phyloP scores from a whole-genome alignment of 2,329 filamentous ascomycete genomes.

The Ceratocystis albifundus region DNA sequence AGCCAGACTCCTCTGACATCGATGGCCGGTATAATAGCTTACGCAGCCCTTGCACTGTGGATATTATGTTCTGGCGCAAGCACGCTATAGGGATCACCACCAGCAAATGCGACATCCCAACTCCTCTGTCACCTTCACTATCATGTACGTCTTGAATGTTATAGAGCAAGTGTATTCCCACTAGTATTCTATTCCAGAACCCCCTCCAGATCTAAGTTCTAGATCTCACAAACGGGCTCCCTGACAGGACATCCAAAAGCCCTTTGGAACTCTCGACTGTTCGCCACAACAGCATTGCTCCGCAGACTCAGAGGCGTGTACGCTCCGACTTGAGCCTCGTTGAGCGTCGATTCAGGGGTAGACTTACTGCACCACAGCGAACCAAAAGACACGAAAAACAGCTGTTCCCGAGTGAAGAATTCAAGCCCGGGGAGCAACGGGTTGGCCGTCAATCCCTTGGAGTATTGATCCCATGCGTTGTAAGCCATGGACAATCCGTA shows the following conservation, averaged over 20 bases:
- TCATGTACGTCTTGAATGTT: too few relatives aligned
- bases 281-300: not conserved
- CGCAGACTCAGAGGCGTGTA: not conserved
- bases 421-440: slow-evolving; percentile 49
- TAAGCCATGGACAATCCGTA: slow-evolving; percentile 54
- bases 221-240: slow-evolving; percentile 14
- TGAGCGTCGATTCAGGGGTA: not conserved
- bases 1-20: too few relatives aligned
- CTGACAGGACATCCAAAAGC: not conserved
- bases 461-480: slow-evolving; percentile 51
- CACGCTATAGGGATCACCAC: too few relatives aligned
- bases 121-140: too few relatives aligned
- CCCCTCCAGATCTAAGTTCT: too few relatives aligned
- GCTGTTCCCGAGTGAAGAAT: slow-evolving; percentile 52
- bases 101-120: too few relatives aligned
- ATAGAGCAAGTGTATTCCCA: too few relatives aligned
- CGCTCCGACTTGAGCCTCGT: not conserved
- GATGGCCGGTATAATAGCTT: too few relatives aligned
- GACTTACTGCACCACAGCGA: slow-evolving; percentile 58
- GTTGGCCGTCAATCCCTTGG: slow-evolving; percentile 37
- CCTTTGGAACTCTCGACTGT: not conserved
- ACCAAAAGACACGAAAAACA: slow-evolving; percentile 56
- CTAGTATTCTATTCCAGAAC: too few relatives aligned
- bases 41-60: too few relatives aligned
- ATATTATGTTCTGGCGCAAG: too few relatives aligned